A percentile compares a stretch with the other conserved stretches of the same genome.
These are phyloP conservation scores for Solanum sejunctum DNA, from an alignment of 257 asterid genomes.

Conservation along the genomic window DNA sequence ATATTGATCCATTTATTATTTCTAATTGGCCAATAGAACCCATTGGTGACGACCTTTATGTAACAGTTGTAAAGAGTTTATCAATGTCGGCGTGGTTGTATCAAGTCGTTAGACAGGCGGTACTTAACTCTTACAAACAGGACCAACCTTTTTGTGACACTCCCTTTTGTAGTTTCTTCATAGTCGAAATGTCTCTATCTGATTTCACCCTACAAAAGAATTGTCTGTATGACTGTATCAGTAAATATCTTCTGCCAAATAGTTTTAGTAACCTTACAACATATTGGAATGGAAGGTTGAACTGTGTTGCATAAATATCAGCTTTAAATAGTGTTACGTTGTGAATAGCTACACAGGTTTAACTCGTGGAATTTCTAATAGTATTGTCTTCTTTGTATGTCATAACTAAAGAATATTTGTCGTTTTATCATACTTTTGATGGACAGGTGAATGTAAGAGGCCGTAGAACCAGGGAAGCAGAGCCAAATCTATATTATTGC, in stretches of 20 bases:
- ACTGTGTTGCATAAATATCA: not conserved
- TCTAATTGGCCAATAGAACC: not conserved
- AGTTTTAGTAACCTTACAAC: not conserved
- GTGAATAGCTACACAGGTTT: no score
- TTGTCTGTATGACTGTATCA: not conserved
- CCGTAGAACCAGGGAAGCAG: conserved; percentile 15
- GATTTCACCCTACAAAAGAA: not conserved
- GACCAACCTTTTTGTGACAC: not conserved
- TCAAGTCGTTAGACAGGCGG: not conserved
- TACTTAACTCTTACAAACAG: not conserved
- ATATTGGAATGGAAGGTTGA: not conserved
- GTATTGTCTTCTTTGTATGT: no score
- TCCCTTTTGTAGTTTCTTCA: not conserved
- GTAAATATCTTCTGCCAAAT: not conserved
- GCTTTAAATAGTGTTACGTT: not conserved
- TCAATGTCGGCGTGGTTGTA: not conserved
- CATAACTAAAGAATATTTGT: not conserved
- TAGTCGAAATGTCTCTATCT: not conserved
- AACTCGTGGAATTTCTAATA: no score
- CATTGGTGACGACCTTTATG: not conserved
- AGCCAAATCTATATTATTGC: conserved; percentile 28
- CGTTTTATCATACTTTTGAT: not conserved
- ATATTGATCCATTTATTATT: not conserved
- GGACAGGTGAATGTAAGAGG: conserved; percentile 29
- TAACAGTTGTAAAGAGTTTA: not conserved